These are phyloP conservation scores for Phytophthora quininea DNA, from an alignment of 352 stramenopile genomes.

Conservation along the genomic window DNA sequence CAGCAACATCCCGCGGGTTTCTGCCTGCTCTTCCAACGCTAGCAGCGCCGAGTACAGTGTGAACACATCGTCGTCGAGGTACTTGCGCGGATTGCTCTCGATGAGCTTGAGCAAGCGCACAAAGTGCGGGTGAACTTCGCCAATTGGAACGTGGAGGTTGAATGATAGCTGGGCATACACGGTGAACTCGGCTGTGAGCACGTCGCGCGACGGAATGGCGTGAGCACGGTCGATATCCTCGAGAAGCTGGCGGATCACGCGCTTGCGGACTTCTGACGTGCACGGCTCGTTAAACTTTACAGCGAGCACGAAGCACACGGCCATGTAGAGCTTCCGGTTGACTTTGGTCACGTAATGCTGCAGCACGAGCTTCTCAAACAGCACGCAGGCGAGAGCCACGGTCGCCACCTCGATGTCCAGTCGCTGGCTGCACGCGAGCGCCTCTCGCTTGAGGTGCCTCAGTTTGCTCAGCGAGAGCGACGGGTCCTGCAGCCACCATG, in stretches of 20 bases:
- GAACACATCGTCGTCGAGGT: constrained; percentile 88
- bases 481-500: constrained; percentile 83
- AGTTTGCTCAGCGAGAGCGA: constrained; percentile 97
- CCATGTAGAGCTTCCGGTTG: constrained; percentile 96
- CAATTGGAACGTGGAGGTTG: constrained; percentile 81
- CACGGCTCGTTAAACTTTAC: constrained; percentile 93
- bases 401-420: constrained; percentile 93
- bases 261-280: constrained; percentile 66
- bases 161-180: constrained; percentile 92
- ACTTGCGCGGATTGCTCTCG: constrained; percentile 91
- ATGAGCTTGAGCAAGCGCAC: constrained; percentile 82
- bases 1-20: constrained; percentile 32
- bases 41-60: constrained; percentile 73
- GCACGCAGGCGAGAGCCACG: constrained; percentile 94
- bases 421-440: constrained; percentile 73
- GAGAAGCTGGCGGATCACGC: constrained; percentile 69
- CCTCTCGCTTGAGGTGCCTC: constrained; percentile 93
- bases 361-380: constrained; percentile 97
- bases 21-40: constrained; percentile 70
- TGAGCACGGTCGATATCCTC: constrained; percentile 82
- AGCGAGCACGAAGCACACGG: constrained; percentile 94
- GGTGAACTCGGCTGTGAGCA: constrained; percentile 90
- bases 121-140: constrained; percentile 88
- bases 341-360: constrained; percentile 95
- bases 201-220: constrained; percentile 79